These are phyloP conservation scores for Penicillium palitans DNA, from an alignment of 2,329 filamentous ascomycete species.

Conservation along the genomic window DNA sequence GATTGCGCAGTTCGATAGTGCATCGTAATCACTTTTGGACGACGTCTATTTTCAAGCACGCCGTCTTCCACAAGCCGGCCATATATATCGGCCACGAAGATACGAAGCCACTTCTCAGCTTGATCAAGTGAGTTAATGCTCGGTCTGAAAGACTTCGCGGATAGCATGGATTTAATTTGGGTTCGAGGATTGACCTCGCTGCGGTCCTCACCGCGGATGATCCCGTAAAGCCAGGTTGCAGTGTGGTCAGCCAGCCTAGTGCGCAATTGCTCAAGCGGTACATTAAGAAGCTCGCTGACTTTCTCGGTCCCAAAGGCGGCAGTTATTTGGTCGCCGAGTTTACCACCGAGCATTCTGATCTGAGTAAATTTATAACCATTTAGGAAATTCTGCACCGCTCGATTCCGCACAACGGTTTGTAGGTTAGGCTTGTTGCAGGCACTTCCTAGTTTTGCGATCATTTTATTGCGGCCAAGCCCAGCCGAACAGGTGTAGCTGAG, in stretches of 20 bases:
- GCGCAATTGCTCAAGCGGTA: slow-evolving; percentile 74
- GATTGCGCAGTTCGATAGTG: slow-evolving; percentile 76
- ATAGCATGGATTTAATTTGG: slow-evolving; percentile 96
- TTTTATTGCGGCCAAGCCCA: slow-evolving; percentile 87
- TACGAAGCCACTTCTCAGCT: slow-evolving; percentile 79
- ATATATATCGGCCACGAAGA: slow-evolving; percentile 90
- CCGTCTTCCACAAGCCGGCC: slow-evolving; percentile 87
- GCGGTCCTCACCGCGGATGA: slow-evolving; percentile 79
- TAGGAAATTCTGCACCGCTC: slow-evolving; percentile 77
- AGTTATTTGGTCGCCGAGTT: slow-evolving; percentile 83
- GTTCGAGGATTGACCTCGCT: slow-evolving; percentile 89
- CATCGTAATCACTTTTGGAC: slow-evolving; percentile 81
- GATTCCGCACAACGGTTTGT: slow-evolving; percentile 89
- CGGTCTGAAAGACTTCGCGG: slow-evolving; percentile 90
- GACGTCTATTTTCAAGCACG: slow-evolving; percentile 79
- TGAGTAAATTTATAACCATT: slow-evolving; percentile 88
- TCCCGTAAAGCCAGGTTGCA: slow-evolving; percentile 79
- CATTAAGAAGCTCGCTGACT: slow-evolving; percentile 70
- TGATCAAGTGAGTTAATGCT: slow-evolving; percentile 76
- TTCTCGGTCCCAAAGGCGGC: slow-evolving; percentile 78
- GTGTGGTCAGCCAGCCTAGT: slow-evolving; percentile 79
- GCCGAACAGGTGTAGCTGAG: slow-evolving; percentile 90
- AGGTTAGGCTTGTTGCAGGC: slow-evolving; percentile 90
- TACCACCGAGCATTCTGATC: slow-evolving; percentile 91
- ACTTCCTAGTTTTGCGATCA: slow-evolving; percentile 90